These are phyloP conservation scores for Cyathus striatus DNA, from an alignment of 768 basidiomycete genomes.

Conservation along the genomic window DNA sequence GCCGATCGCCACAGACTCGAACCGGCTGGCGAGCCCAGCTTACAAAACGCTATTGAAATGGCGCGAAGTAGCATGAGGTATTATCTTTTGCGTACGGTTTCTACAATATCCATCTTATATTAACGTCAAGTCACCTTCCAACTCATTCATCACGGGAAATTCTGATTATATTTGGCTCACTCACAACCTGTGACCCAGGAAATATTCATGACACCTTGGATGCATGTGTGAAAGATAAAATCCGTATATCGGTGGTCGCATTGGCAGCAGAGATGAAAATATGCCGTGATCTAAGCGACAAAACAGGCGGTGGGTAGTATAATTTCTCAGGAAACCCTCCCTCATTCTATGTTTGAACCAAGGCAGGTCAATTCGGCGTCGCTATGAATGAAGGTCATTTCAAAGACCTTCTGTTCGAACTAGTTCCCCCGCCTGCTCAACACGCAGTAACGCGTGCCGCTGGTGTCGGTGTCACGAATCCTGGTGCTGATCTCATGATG, in stretches of 20 bases:
- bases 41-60: slow-evolving; percentile 98
- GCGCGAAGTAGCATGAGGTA: slow-evolving; percentile 91
- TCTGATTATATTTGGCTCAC: slow-evolving; percentile 87
- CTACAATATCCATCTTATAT: neutral
- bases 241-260: slow-evolving; percentile 90
- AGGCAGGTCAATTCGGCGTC: slow-evolving; percentile 83
- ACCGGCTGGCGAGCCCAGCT: slow-evolving; percentile 87
- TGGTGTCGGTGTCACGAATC: slow-evolving; percentile 45
- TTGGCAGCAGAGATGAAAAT: slow-evolving; percentile 99
- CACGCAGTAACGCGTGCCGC: slow-evolving; percentile 42
- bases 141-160: slow-evolving; percentile 96
- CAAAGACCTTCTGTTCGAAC: slow-evolving; percentile 92
- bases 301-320: slow-evolving; percentile 76
- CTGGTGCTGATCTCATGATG: slow-evolving; percentile 91
- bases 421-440: slow-evolving; percentile 91
- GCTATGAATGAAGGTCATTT: slow-evolving; percentile 97
- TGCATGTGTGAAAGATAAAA: slow-evolving; percentile 74
- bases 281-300: slow-evolving; percentile 85
- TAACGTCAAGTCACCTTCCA: slow-evolving; percentile 77
- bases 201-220: slow-evolving; percentile 94
- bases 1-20: slow-evolving; percentile 85
- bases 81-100: neutral
- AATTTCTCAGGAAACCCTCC: neutral
- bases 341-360: slow-evolving; percentile 6
- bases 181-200: slow-evolving; percentile 96